Evolutionary conservation across 164 flowering plant genomes (phyloP).

Genomic region (Umbellularia californica): DNA sequence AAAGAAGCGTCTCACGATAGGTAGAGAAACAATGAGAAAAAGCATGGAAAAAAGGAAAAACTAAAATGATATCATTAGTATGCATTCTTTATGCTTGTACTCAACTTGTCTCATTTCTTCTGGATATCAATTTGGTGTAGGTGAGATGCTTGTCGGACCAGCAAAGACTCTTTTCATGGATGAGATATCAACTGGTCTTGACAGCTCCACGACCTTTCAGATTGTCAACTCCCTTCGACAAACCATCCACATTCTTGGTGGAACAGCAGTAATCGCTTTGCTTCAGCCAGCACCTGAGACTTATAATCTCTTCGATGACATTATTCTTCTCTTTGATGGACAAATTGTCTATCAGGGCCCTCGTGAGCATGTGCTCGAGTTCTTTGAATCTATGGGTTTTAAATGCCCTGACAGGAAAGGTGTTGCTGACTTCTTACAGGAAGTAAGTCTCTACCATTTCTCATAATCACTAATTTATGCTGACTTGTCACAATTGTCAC

Average conservation of each 20-base stretch:
- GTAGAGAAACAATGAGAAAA: neutral
- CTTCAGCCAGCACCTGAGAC: constrained; percentile 91
- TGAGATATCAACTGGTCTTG: constrained; percentile 83
- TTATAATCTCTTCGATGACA: constrained; percentile 73
- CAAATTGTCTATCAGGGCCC: constrained; percentile 74
- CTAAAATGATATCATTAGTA: neutral
- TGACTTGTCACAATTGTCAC: neutral
- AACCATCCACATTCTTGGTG: constrained; percentile 45
- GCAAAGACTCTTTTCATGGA: constrained; percentile 75
- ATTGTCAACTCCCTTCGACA: constrained; percentile 61
- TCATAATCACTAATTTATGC: neutral
- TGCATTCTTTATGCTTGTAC: too few species aligned
- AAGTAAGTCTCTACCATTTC: constrained; percentile 26
- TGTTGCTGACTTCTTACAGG: constrained; percentile 69
- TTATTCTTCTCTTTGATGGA: constrained; percentile 69
- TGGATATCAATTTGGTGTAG: constrained; percentile 15
- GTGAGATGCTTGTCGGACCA: constrained; percentile 87
- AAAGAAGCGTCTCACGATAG: constrained; percentile 27
- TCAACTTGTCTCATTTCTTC: neutral
- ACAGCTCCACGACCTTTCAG: constrained; percentile 75
- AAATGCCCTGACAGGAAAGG: constrained; percentile 67
- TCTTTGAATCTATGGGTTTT: constrained; percentile 63
- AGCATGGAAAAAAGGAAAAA: neutral
- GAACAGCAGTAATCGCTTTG: constrained; percentile 67
- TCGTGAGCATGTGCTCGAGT: constrained; percentile 53